phyloP scores from a whole-genome alignment of 2,329 filamentous ascomycete genomes.

The Scleromitrula shiraiana region DNA sequence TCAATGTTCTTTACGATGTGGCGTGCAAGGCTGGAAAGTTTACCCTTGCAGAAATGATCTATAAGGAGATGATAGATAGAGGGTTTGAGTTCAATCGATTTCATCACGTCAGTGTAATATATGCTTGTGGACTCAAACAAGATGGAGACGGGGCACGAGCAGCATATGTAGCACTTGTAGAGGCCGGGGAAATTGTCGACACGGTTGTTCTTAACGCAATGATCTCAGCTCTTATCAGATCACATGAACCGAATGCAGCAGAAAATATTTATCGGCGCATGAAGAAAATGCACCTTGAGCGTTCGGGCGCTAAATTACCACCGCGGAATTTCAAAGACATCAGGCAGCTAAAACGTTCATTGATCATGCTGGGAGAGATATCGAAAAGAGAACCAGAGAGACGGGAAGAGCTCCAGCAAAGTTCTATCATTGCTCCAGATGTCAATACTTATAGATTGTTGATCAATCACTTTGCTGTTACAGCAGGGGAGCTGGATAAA shows the following conservation, averaged over 20 bases:
- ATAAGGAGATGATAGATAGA: constrained; percentile 69
- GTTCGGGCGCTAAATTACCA: constrained; percentile 22
- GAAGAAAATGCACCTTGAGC: constrained; percentile 43
- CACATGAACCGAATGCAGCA: constrained; percentile 68
- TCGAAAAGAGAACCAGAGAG: constrained; percentile 49
- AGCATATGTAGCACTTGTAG: constrained; percentile 77
- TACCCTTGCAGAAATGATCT: constrained; percentile 72
- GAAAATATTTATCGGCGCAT: constrained; percentile 78
- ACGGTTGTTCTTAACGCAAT: constrained; percentile 81
- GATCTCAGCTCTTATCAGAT: constrained; percentile 67
- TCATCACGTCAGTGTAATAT: constrained; percentile 74
- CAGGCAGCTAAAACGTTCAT: constrained; percentile 39
- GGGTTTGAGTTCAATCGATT: constrained; percentile 65
- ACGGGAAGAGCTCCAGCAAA: constrained; percentile 46
- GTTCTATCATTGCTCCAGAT: constrained; percentile 62
- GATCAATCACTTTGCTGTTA: constrained; percentile 63
- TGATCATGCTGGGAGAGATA: constrained; percentile 51
- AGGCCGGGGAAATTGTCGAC: constrained; percentile 80
- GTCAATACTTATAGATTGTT: constrained; percentile 73
- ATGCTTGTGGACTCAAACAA: constrained; percentile 68
- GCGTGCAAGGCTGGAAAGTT: constrained; percentile 83
- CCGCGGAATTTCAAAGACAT: constrained; percentile 31
- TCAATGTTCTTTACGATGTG: constrained; percentile 87
- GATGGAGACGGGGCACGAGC: constrained; percentile 67
- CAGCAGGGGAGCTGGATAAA: constrained; percentile 61